A percentile compares a stretch with the other conserved stretches of the same genome.
These are phyloP conservation scores for Apiospora kogelbergensis DNA, from an alignment of 2,329 filamentous ascomycete genomes.

Conservation along the genomic window DNA sequence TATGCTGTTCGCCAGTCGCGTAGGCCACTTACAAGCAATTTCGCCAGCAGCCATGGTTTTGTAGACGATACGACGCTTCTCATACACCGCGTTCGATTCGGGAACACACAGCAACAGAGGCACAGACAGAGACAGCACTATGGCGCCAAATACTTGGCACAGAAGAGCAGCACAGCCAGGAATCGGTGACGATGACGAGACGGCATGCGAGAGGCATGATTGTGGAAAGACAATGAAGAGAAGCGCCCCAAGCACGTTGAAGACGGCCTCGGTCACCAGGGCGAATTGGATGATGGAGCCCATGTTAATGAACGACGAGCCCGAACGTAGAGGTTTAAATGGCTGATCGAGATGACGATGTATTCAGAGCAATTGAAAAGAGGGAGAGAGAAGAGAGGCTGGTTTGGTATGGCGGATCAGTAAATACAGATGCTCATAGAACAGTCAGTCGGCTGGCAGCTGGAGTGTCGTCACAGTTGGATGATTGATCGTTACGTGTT, in stretches of 20 bases:
- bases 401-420: background rate
- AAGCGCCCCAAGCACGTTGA: constrained; percentile 20
- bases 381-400: background rate
- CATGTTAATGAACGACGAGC: constrained; percentile 13
- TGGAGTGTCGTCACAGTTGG: background rate
- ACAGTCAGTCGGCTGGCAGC: background rate
- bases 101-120: constrained; percentile 20
- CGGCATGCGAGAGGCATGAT: constrained; percentile 21
- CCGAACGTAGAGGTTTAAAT: background rate
- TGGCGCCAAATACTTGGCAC: constrained; percentile 22
- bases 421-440: background rate
- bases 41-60: constrained; percentile 22
- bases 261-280: constrained; percentile 19
- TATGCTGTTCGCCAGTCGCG: background rate
- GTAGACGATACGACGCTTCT: constrained; percentile 20
- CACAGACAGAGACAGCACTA: constrained; percentile 21
- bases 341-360: background rate
- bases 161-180: constrained; percentile 19
- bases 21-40: constrained; percentile 11
- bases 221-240: constrained; percentile 20
- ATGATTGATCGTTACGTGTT: background rate
- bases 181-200: constrained; percentile 12
- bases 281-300: constrained; percentile 19
- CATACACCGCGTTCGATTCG: constrained; percentile 15
- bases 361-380: background rate